phyloP scores from a whole-genome alignment of 169 alveolate genomes.

The Babesia ovata region DNA sequence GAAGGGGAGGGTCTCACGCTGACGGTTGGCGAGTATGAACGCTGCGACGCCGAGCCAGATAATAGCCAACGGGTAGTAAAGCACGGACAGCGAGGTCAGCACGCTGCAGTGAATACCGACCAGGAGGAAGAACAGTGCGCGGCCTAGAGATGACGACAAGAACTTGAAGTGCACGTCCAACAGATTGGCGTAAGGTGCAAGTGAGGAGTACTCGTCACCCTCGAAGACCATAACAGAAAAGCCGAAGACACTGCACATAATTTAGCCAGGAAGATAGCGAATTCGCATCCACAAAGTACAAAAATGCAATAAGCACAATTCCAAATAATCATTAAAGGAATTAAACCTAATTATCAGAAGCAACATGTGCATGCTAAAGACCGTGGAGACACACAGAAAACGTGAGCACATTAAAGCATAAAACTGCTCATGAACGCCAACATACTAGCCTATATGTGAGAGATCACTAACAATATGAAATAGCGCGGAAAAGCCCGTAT shows the following conservation, averaged over 20 bases:
- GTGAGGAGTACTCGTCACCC: constrained; percentile 65
- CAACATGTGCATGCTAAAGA: too few relatives aligned
- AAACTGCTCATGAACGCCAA: too few relatives aligned
- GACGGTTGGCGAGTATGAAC: constrained; percentile 28
- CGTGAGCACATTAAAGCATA: too few relatives aligned
- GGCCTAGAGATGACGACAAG: constrained; percentile 35
- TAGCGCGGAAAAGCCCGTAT: too few relatives aligned
- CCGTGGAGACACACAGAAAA: too few relatives aligned
- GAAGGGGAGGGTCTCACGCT: constrained; percentile 21
- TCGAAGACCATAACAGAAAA: constrained; percentile 46
- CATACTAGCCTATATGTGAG: too few relatives aligned
- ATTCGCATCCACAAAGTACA: too few relatives aligned
- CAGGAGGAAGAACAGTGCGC: constrained; percentile 46
- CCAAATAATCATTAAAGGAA: too few relatives aligned
- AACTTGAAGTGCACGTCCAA: constrained; percentile 57
- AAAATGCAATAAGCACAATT: too few relatives aligned
- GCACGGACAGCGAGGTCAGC: constrained; percentile 49
- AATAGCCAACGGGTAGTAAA: constrained; percentile 46
- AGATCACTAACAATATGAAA: too few relatives aligned
- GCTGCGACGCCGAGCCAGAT: constrained; percentile 43
- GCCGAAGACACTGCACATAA: constrained; percentile 37
- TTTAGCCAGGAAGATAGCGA: neutral
- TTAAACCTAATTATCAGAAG: too few relatives aligned
- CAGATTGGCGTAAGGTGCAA: constrained; percentile 55
- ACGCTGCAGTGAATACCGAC: constrained; percentile 47